These are phyloP conservation scores for Ramularia endophylla DNA, from an alignment of 2,329 filamentous ascomycete species.

Conservation along the genomic window DNA sequence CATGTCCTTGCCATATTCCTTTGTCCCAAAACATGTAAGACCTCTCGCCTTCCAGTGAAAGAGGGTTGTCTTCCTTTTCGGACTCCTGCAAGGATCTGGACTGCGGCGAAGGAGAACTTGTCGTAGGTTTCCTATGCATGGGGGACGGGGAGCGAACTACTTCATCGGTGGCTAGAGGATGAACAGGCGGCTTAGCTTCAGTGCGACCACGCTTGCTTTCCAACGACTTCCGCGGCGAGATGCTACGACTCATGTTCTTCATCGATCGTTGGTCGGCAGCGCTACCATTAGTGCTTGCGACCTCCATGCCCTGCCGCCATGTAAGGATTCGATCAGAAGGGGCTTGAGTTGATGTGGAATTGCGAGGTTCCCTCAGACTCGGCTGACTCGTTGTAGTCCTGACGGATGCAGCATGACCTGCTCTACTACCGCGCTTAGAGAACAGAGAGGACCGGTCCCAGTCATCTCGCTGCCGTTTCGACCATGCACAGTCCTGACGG, in stretches of 20 bases:
- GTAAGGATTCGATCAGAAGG: constrained; percentile 74
- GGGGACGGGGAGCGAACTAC: constrained; percentile 15
- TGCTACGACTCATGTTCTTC: constrained; percentile 35
- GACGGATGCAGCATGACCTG: constrained; percentile 44
- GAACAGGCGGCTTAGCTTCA: constrained; percentile 6
- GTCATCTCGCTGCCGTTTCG: constrained; percentile 64
- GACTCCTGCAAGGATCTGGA: constrained; percentile 12
- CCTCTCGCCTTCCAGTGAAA: constrained; percentile 43
- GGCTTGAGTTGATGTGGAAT: constrained; percentile 31
- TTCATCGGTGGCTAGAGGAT: constrained; percentile 14
- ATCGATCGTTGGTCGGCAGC: constrained; percentile 31
- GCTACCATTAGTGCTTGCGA: constrained; percentile 48
- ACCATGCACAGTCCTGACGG: constrained; percentile 83
- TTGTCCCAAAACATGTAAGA: constrained; percentile 51
- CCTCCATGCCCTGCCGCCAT: constrained; percentile 64
- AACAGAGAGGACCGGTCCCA: constrained; percentile 76
- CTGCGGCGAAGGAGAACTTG: constrained; percentile 6
- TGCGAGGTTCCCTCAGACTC: constrained; percentile 26
- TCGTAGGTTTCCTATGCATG: constrained; percentile 4
- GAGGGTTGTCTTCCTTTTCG: constrained; percentile 14
- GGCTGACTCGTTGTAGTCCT: constrained; percentile 34
- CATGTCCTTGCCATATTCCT: constrained; percentile 23
- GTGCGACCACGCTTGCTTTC: constrained; percentile 13
- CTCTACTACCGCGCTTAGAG: constrained; percentile 56
- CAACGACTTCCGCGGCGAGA: constrained; percentile 44